These are phyloP conservation scores for Lipomyces oligophaga DNA, from an alignment of 805 yeast species.

Conservation along the genomic window DNA sequence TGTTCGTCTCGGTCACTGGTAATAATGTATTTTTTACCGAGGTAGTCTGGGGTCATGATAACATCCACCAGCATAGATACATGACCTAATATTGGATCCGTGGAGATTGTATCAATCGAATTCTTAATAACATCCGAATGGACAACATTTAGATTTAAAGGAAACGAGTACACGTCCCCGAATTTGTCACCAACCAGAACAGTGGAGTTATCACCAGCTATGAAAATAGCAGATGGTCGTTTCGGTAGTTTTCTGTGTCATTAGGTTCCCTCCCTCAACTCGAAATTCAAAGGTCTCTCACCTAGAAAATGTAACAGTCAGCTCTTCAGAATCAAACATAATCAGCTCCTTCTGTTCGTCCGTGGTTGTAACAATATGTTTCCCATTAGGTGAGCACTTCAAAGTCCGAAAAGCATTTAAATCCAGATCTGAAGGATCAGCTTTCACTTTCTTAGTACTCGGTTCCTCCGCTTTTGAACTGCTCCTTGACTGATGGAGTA, in stretches of 20 bases:
- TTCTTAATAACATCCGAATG: conserved; percentile 31
- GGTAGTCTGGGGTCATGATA: conserved; percentile 43
- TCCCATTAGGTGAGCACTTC: conserved; percentile 50
- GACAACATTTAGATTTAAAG: conserved; percentile 36
- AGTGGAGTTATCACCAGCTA: conserved; percentile 48
- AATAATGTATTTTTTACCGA: conserved; percentile 53
- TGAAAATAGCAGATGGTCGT: conserved; percentile 81
- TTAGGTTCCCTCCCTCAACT: not conserved
- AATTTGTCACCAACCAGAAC: conserved; percentile 86
- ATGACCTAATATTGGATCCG: conserved; percentile 83
- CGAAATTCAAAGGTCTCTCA: not conserved
- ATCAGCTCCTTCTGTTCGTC: conserved; percentile 81
- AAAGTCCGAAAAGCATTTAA: conserved; percentile 67
- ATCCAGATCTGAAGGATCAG: conserved; percentile 30
- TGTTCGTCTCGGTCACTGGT: conserved; percentile 97
- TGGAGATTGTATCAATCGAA: conserved; percentile 11
- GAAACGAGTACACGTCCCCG: conserved; percentile 81
- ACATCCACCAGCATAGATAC: conserved; percentile 94
- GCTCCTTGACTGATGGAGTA: conserved; percentile 5
- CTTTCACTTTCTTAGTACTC: conserved; percentile 20
- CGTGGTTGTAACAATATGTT: conserved; percentile 61
- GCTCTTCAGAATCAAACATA: conserved; percentile 44
- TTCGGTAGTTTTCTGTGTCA: conserved; percentile 62
- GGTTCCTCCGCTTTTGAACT: conserved; percentile 2
- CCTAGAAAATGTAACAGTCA: conserved; percentile 5